Conservation (phyloP, 2,329 filamentous ascomycete genomes). For the Decorospora gaudefroyi region DNA sequence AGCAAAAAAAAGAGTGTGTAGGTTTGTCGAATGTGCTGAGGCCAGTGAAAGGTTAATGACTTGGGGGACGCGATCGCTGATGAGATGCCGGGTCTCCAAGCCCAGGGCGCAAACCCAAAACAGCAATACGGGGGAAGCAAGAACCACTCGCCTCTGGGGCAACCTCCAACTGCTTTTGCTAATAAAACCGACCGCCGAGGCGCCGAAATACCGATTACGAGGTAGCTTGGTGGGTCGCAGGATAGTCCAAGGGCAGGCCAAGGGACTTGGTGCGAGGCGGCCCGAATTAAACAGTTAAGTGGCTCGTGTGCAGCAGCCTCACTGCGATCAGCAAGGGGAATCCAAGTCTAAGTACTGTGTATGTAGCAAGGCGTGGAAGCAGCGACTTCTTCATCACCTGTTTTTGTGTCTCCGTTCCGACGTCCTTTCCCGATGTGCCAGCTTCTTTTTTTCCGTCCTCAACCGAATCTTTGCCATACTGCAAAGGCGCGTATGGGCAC, state of each 20-base stretch:
- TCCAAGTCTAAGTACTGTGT: too few relatives aligned
- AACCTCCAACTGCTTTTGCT: constrained; percentile 12
- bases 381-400: too few relatives aligned
- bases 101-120: constrained; percentile 18
- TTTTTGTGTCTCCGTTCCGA: too few relatives aligned
- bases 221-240: constrained; percentile 20
- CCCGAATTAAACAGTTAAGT: too few relatives aligned
- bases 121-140: constrained; percentile 14
- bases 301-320: constrained; percentile 2
- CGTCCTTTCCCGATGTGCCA: not conserved
- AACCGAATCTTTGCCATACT: not conserved
- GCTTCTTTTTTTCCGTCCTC: not conserved
- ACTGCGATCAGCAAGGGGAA: not conserved
- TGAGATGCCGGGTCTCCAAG: constrained; percentile 14
- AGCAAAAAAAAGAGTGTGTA: constrained; percentile 26
- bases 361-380: too few relatives aligned
- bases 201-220: constrained; percentile 33
- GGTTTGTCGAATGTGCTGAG: constrained; percentile 10
- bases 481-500: not conserved
- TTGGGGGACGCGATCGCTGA: constrained; percentile 5
- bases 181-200: constrained; percentile 17
- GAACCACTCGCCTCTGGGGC: constrained; percentile 21
- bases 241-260: constrained; percentile 6
- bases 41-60: constrained; percentile 13
- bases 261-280: constrained; percentile 14